phyloP scores from a whole-genome alignment of 2,329 filamentous ascomycete genomes.

The Iodosphaeria phyllophila region DNA sequence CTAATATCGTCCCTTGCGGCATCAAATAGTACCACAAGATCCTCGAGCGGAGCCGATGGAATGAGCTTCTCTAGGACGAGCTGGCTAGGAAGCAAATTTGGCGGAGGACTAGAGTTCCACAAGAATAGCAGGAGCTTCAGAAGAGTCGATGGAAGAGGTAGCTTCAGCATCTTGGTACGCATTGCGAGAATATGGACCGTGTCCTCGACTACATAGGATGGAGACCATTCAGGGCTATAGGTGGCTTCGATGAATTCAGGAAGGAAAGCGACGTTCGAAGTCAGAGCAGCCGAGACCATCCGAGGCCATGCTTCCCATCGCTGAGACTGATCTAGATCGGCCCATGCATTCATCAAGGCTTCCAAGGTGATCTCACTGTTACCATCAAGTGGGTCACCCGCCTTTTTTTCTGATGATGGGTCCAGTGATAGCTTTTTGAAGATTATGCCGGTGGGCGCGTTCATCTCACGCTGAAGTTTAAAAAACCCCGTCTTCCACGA shows the following conservation, averaged over 20 bases:
- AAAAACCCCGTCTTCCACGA: constrained; percentile 11
- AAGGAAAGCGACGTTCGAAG: too few species aligned
- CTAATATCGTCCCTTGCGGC: constrained; percentile 7
- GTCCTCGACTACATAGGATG: constrained; percentile 13
- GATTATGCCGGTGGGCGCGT: too few species aligned
- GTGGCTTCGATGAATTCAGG: constrained; percentile 9
- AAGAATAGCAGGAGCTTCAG: constrained; percentile 7
- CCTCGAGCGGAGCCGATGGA: constrained; percentile 2
- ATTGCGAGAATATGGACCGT: constrained; percentile 8
- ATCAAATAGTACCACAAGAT: constrained; percentile 7
- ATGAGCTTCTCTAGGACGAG: constrained; percentile 6
- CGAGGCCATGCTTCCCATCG: constrained; percentile 10
- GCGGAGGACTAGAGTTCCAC: constrained; percentile 7
- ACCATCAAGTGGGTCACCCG: too few species aligned
- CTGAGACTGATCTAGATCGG: constrained; percentile 5
- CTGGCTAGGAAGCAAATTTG: constrained; percentile 9
- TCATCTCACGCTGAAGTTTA: too few species aligned
- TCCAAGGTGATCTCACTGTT: too few species aligned
- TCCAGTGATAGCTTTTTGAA: too few species aligned
- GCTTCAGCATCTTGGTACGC: constrained; percentile 1
- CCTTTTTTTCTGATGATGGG: too few species aligned
- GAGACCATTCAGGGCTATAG: constrained; percentile 11
- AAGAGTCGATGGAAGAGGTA: constrained; percentile 2
- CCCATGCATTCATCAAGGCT: constrained; percentile 9
- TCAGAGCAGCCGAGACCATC: too few species aligned